Base-by-base conservation (phyloP, 768 basidiomycete genomes). In the Lenzites betulinus region DNA sequence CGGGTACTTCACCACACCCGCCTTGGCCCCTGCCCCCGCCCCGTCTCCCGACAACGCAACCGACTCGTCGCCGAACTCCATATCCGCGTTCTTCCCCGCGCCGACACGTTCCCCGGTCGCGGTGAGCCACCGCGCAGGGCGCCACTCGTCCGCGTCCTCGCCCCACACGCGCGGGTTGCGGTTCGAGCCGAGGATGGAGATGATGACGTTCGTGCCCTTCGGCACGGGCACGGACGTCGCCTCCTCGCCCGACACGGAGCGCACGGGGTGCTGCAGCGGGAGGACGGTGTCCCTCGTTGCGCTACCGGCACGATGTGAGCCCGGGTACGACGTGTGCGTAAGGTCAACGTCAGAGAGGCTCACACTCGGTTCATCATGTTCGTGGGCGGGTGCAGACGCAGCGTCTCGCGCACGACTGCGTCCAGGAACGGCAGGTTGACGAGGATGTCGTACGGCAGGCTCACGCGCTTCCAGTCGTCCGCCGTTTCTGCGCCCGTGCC, bases 81-180 rank as follows among this genome's bases (percentile, higher is more conserved):
- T 18, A 33, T 62, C 64, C 15, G 54, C 23, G 15, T 39, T 54
- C 16, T 30, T 39, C 1, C 54, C 48, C 3, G 15, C 23, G 7
- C 48, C 50, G 12, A 47, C 33, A 16, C 43, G 58, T 42, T 54
- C 48, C 9, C 59, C 59, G 0, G 55, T 13, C 2, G 42, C 26
- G 8, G 52, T 56, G 13, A 88, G 72, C 88, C 89, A 90, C 15
- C 88, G 76, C 52, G 83, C 83, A 0, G 87, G 88, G 23, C 78
- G 73, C 68, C 85, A 90, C 38, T 77, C 77, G 15, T 79, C 77
- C 4, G 85, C 79, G 51, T 84, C 79, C 0, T 74, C 64, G 1
- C 88, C 88, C 88, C 89, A 90, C n/a, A 87, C 68, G 1, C 68
- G 69, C 52, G 74, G 76, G 12, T 82, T 78, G 13, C 74, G 70